Conservation (phyloP, 2,329 filamentous ascomycete genomes). For the Xenoacremonium recifei region DNA sequence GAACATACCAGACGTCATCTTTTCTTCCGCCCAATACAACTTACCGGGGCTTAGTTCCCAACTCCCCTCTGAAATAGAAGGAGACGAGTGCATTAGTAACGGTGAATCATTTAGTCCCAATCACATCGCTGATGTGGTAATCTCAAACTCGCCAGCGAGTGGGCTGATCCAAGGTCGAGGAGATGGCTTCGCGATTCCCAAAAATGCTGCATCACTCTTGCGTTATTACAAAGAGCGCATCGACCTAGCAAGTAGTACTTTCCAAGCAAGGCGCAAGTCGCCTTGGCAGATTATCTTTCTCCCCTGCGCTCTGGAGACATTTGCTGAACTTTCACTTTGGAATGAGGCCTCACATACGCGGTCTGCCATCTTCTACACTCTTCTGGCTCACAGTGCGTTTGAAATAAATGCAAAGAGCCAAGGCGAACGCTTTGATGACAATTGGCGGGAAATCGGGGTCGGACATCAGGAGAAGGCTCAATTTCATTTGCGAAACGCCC, state of each 20-base stretch:
- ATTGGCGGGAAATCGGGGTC: slow-evolving; percentile 28
- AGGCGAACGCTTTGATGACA: slow-evolving; percentile 3
- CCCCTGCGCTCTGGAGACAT: slow-evolving; percentile 38
- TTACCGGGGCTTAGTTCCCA: too few relatives aligned
- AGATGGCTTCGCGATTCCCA: slow-evolving; percentile 5
- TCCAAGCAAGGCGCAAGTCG: slow-evolving; percentile 33
- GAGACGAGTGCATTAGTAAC: too few relatives aligned
- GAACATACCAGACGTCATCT: slow-evolving; percentile 14
- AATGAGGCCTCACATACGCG: slow-evolving; percentile 37
- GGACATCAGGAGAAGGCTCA: slow-evolving; percentile 30
- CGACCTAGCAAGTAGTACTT: slow-evolving; percentile 25
- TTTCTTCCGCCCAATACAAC: too few relatives aligned
- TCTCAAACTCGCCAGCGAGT: slow-evolving; percentile 2
- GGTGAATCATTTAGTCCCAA: too few relatives aligned
- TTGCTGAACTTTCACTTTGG: slow-evolving; percentile 41
- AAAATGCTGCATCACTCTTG: slow-evolving; percentile 25
- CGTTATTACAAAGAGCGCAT: slow-evolving; percentile 27
- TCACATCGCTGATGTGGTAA: not conserved
- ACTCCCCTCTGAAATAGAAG: too few relatives aligned
- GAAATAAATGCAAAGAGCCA: slow-evolving; percentile 29
- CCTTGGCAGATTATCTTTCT: slow-evolving; percentile 44
- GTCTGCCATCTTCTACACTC: slow-evolving; percentile 36
- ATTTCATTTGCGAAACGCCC: slow-evolving; percentile 30
- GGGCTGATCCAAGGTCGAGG: not conserved
- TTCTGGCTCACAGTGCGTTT: slow-evolving; percentile 43